Base-by-base conservation (phyloP, 257 asterid species). In the Gentiana dahurica region DNA sequence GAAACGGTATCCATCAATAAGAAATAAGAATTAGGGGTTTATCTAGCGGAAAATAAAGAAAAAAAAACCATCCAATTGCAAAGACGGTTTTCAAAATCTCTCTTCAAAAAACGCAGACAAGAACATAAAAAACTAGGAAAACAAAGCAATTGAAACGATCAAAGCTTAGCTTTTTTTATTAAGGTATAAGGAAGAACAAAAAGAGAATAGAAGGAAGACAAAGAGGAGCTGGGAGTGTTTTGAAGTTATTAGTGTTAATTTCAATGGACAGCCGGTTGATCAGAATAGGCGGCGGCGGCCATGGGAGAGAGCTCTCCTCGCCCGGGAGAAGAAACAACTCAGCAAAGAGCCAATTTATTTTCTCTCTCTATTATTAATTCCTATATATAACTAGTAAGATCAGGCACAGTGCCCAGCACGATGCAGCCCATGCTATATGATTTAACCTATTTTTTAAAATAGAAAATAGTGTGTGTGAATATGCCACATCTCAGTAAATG, bases 1-100 rank as follows among this genome's bases (percentile, higher is more conserved):
- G 77, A 57, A 46, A 75, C 67, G 24, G 75, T 64, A 56, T 78
- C 75, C 85, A 79, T 79, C 52, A 36, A 3, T 34, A 24, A 24
- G 24, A 24, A 24, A 24, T 24, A 24, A 24, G 24, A 24, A 24
- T 49, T 59, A 36, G 62, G 72, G 62, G 37, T 67, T 66, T 55
- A 12, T 34, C 49, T 12, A 37, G 33, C 49, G 11, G 5, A 41
- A 12, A 49, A 60, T 5, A 24, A 39, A 50, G 12, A 35, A 60
- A 59, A 10, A 10, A 46, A 61, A 62, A 55, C 1, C 37, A 38
- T 6, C 41, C 46, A 59, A 46, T 44, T 54, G 12, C 38, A 10
- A 54, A 53, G 49, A 35, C 57, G 64, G 57, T 47, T 51, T n/a
- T 54, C 24, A 24, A 24, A 24, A 45, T 32, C 49, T 44, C 51